Percentiles rank a stretch among this genome's conserved stretches.
Conservation (phyloP, 2,329 filamentous ascomycete species). For the Clarireedia homoeocarpa region DNA sequence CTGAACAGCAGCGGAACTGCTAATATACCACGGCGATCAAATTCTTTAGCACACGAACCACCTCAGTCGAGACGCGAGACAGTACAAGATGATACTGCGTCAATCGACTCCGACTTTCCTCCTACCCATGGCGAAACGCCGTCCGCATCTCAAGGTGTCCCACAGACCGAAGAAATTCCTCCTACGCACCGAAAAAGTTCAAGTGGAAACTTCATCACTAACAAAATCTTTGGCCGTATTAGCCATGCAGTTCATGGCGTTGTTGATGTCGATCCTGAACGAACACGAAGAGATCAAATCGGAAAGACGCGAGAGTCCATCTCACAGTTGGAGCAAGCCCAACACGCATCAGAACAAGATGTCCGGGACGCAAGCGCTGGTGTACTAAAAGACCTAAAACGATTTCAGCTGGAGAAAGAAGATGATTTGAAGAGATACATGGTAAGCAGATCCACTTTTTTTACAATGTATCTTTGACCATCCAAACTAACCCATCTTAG, state of each 20-base stretch:
- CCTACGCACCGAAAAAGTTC: conserved; percentile 68
- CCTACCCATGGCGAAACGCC: conserved; percentile 73
- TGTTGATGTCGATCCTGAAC: conserved; percentile 90
- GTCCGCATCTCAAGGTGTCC: conserved; percentile 67
- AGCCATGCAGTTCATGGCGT: conserved; percentile 95
- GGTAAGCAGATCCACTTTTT: conserved; percentile 51
- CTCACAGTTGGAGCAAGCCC: conserved; percentile 78
- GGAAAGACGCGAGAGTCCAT: conserved; percentile 91
- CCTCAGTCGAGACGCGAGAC: conserved; percentile 42
- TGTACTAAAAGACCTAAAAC: conserved; percentile 79
- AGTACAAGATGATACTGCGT: conserved; percentile 69
- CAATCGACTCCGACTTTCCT: conserved; percentile 93
- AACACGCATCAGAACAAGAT: conserved; percentile 81
- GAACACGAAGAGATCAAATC: conserved; percentile 85
- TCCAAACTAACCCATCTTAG: conserved; percentile 33
- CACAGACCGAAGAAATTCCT: conserved; percentile 39
- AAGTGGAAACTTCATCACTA: conserved; percentile 84
- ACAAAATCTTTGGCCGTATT: conserved; percentile 89
- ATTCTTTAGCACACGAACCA: conserved; percentile 46
- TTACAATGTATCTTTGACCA: too few relatives aligned
- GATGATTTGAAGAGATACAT: conserved; percentile 90
- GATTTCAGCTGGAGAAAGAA: conserved; percentile 94
- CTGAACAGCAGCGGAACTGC: conserved; percentile 63
- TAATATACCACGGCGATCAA: conserved; percentile 59
- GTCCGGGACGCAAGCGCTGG: conserved; percentile 88